Conservation (phyloP, 345 rosid genomes). For the Mallotus nudiflorus region DNA sequence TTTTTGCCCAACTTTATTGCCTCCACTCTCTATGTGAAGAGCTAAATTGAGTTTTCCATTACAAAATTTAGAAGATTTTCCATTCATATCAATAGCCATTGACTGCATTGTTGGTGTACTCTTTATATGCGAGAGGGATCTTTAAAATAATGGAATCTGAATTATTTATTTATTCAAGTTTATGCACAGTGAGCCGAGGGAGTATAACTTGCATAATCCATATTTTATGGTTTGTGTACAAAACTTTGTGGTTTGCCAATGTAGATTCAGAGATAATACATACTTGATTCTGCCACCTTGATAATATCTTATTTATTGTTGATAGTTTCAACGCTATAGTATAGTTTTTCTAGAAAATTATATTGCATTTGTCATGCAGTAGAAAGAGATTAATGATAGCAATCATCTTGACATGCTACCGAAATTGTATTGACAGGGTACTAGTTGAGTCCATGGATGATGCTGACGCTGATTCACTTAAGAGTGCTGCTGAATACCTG, state of each 20-base stretch:
- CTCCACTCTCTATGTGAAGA: background rate
- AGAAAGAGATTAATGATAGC: background rate
- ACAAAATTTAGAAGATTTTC: background rate
- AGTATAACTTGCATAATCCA: conserved; percentile 3
- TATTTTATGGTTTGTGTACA: background rate
- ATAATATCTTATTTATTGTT: background rate
- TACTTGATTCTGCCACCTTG: background rate
- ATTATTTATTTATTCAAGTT: background rate
- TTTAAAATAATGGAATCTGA: background rate
- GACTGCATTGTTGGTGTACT: background rate
- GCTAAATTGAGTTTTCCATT: background rate
- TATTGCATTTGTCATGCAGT: background rate
- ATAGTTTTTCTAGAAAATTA: background rate
- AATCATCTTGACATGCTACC: background rate
- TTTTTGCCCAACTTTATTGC: background rate
- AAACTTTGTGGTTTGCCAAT: background rate
- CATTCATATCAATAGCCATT: background rate
- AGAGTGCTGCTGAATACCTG: conserved; percentile 78
- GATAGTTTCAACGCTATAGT: background rate
- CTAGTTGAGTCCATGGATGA: conserved; percentile 82
- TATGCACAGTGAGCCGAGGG: background rate
- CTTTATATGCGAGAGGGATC: background rate
- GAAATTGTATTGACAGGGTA: conserved; percentile 46
- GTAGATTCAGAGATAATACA: background rate
- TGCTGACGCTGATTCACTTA: conserved; percentile 79